A percentile compares a stretch with the other conserved stretches of the same genome.
Evolutionary conservation across 768 basidiomycete genomes (phyloP).

Genomic region (Galerina sulciceps): DNA sequence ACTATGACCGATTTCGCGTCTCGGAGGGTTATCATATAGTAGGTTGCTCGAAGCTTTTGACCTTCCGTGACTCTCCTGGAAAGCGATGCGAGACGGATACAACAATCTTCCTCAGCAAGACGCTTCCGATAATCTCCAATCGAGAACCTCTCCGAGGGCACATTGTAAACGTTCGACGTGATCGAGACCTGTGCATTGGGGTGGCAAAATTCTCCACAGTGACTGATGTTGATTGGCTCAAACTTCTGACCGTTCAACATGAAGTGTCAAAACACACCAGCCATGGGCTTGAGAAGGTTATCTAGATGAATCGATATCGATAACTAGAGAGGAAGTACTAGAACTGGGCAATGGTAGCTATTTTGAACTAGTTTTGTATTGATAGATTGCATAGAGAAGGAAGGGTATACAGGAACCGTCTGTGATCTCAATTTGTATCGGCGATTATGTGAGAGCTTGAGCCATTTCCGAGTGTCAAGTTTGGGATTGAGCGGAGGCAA

Average conservation of each 20-base stretch:
- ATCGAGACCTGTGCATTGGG: background rate
- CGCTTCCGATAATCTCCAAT: background rate
- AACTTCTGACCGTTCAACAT: background rate
- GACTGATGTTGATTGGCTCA: background rate
- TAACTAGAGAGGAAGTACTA: conserved; percentile 1
- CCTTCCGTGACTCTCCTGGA: conserved; percentile 45
- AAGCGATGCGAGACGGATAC: conserved; percentile 29
- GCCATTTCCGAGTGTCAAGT: background rate
- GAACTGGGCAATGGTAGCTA: background rate
- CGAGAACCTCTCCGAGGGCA: background rate
- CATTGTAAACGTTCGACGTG: conserved; percentile 5
- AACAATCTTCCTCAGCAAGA: conserved; percentile 20
- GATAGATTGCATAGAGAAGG: background rate
- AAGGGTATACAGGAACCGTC: background rate
- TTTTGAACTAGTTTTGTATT: conserved; percentile 5
- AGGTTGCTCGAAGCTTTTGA: conserved; percentile 52
- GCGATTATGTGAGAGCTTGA: conserved; percentile 1
- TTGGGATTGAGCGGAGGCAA: conserved; percentile 34
- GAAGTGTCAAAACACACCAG: background rate
- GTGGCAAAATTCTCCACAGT: conserved; percentile 3
- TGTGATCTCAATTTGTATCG: conserved; percentile 2
- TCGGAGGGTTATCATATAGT: conserved; percentile 61
- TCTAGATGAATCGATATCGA: conserved; percentile 9
- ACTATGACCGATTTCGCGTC: conserved; percentile 52
- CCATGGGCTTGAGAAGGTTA: background rate